Percentiles rank a stretch among this genome's conserved stretches.
Conservation (phyloP, 805 yeast species). For the Teunomyces pallodes region DNA sequence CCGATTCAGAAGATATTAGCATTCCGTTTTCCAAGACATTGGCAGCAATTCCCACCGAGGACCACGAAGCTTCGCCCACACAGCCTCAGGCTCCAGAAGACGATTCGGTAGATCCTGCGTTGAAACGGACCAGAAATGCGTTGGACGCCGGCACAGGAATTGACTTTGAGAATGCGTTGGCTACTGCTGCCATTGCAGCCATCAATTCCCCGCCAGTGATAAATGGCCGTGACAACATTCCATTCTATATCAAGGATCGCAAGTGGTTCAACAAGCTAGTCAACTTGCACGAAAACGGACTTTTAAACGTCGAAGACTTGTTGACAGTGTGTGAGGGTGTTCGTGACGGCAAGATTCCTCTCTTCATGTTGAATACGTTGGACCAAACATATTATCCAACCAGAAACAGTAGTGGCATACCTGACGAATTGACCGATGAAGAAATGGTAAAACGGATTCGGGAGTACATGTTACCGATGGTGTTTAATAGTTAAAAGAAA, state of each 20-base stretch:
- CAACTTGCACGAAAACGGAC: slow-evolving; percentile 23
- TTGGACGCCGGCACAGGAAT: slow-evolving; percentile 9
- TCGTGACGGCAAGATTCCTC: slow-evolving; percentile 35
- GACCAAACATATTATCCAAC: slow-evolving; percentile 30
- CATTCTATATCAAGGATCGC: slow-evolving; percentile 33
- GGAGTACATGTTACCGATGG: slow-evolving; percentile 36
- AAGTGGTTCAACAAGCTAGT: slow-evolving; percentile 37
- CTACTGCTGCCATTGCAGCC: slow-evolving; percentile 32
- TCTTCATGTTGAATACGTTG: slow-evolving; percentile 32
- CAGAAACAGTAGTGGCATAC: slow-evolving; percentile 13
- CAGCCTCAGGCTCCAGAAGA: slow-evolving; percentile 14
- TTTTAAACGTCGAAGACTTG: slow-evolving; percentile 28
- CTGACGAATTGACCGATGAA: slow-evolving; percentile 22
- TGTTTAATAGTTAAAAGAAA: slow-evolving; percentile 15
- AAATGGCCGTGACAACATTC: slow-evolving; percentile 18
- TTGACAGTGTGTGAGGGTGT: slow-evolving; percentile 35
- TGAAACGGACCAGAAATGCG: slow-evolving; percentile 20
- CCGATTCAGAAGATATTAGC: slow-evolving; percentile 3
- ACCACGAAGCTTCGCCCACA: slow-evolving; percentile 4
- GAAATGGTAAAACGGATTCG: slow-evolving; percentile 31
- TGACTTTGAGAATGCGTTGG: slow-evolving; percentile 25
- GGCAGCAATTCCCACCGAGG: slow-evolving; percentile 9
- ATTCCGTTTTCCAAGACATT: slow-evolving; percentile 8
- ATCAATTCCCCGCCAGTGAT: slow-evolving; percentile 29
- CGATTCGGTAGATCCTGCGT: slow-evolving; percentile 29